Evolutionary conservation across 352 stramenopile genomes (phyloP).

Genomic region (Lagenidium sp.): DNA sequence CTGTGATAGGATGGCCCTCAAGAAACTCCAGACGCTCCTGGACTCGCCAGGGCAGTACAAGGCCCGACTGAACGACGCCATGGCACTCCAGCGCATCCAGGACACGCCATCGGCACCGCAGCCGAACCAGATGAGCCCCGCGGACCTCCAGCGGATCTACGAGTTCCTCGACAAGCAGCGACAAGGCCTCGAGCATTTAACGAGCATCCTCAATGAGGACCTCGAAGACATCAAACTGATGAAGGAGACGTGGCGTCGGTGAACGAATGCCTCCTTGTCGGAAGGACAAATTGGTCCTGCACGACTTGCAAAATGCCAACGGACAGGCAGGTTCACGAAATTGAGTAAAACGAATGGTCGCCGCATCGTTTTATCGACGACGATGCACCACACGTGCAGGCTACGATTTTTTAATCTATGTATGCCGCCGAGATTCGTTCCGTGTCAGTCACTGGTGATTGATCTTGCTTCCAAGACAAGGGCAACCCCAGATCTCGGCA

Average conservation of each 20-base stretch:
- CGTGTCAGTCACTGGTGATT: too few relatives aligned
- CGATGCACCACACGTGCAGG: too few relatives aligned
- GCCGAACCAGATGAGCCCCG: conserved; percentile 46
- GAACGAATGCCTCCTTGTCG: conserved; percentile 17
- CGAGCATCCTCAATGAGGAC: conserved; percentile 77
- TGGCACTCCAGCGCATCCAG: conserved; percentile 65
- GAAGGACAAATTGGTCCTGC: too few relatives aligned
- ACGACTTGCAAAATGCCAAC: too few relatives aligned
- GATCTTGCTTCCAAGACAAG: too few relatives aligned
- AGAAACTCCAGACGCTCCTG: conserved; percentile 76
- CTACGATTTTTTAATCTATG: too few relatives aligned
- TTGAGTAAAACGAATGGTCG: too few relatives aligned
- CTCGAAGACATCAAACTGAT: conserved; percentile 83
- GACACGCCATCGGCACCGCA: conserved; percentile 25
- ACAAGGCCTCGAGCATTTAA: conserved; percentile 76
- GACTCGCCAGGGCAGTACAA: conserved; percentile 84
- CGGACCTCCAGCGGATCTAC: conserved; percentile 69
- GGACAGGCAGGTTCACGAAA: too few relatives aligned
- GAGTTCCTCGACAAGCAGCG: conserved; percentile 83
- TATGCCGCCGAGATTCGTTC: too few relatives aligned
- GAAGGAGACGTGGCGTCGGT: conserved; percentile 77
- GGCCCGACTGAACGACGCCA: conserved; percentile 68
- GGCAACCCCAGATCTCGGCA: too few relatives aligned
- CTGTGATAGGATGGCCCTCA: conserved; percentile 52
- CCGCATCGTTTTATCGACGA: too few relatives aligned